Conservation (phyloP, 768 basidiomycete genomes). For the Termitomyces sp. region DNA sequence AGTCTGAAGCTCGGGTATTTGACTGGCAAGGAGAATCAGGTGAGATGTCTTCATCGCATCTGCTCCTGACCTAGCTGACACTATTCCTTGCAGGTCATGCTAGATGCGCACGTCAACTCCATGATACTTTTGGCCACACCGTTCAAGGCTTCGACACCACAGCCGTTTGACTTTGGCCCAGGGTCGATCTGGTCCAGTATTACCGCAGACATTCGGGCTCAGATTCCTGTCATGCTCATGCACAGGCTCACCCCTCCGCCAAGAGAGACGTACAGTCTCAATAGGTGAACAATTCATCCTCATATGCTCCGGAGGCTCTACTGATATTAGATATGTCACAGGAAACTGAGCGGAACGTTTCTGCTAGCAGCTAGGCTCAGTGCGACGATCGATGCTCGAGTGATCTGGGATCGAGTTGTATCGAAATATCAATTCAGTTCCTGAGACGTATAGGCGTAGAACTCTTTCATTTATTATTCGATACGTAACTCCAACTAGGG, state of each 20-base stretch:
- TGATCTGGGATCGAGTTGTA: constrained; percentile 73
- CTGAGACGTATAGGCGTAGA: no score
- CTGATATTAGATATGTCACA: constrained; percentile 23
- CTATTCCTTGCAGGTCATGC: constrained; percentile 60
- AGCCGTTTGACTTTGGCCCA: constrained; percentile 80
- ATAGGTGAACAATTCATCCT: constrained; percentile 51
- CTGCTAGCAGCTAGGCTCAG: constrained; percentile 73
- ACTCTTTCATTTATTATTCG: no score
- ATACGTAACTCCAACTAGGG: no score
- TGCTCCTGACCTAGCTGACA: not conserved
- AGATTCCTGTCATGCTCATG: constrained; percentile 88
- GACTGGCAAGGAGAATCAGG: constrained; percentile 84
- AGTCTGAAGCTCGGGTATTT: constrained; percentile 87
- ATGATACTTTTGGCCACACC: constrained; percentile 85
- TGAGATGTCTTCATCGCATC: constrained; percentile 26
- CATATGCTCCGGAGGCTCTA: not conserved
- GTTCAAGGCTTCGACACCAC: constrained; percentile 62
- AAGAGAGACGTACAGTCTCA: constrained; percentile 90
- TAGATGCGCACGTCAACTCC: constrained; percentile 81
- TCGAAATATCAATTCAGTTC: constrained; percentile 36
- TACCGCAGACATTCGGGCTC: constrained; percentile 71
- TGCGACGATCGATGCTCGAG: constrained; percentile 70
- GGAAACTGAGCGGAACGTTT: constrained; percentile 83
- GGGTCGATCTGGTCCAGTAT: constrained; percentile 65
- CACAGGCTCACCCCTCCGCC: constrained; percentile 92